Evolutionary conservation across 2,329 filamentous ascomycete species (phyloP).

Genomic region (Pseudogymnoascus sp.): DNA sequence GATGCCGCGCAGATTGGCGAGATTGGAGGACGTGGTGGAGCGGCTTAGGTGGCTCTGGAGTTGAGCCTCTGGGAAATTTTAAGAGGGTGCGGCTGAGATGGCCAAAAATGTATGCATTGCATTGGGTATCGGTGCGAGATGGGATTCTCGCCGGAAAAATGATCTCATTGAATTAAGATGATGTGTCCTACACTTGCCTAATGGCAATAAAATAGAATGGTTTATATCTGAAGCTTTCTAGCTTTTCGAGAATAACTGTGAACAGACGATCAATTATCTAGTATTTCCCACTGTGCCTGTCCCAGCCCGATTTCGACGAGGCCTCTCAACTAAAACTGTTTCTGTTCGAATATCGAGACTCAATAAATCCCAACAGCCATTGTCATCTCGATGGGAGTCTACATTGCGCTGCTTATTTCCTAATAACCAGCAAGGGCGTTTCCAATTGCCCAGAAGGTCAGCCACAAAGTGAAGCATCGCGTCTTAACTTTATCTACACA

Average conservation of each 20-base stretch:
- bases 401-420: not conserved
- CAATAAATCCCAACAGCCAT: too few species aligned
- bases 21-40: conserved; percentile 14
- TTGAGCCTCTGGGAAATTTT: conserved; percentile 21
- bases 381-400: too few species aligned
- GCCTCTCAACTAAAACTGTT: too few species aligned
- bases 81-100: not conserved
- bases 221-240: not conserved
- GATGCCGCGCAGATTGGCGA: conserved; percentile 9
- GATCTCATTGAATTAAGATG: conserved; percentile 2
- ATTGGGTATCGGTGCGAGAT: conserved; percentile 1
- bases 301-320: too few species aligned
- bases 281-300: too few species aligned
- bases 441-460: not conserved
- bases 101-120: not conserved
- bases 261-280: not conserved
- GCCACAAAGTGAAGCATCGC: not conserved
- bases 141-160: not conserved
- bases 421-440: not conserved
- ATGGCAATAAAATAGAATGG: not conserved
- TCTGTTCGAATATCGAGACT: too few species aligned
- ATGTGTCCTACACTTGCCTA: not conserved
- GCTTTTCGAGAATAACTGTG: not conserved
- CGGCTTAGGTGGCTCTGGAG: not conserved
- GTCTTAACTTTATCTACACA: not conserved